These are phyloP conservation scores for Suillus subalutaceus DNA, from an alignment of 768 basidiomycete species.

Conservation along the genomic window DNA sequence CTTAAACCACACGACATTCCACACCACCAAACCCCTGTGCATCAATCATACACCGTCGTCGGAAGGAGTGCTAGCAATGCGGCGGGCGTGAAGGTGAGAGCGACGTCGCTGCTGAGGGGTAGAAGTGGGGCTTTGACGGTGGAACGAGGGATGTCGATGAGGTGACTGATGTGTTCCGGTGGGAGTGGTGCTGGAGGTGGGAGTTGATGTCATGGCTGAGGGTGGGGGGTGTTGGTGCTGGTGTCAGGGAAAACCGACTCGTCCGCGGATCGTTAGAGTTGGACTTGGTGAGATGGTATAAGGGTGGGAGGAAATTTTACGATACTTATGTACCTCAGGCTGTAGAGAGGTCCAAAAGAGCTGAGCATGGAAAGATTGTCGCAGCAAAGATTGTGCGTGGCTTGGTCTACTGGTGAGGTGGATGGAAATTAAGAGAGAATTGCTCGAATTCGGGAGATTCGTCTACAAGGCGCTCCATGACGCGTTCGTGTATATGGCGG, in stretches of 20 bases:
- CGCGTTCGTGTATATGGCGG: slow-evolving; percentile 85
- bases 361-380: slow-evolving; percentile 89
- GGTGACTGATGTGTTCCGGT: neutral
- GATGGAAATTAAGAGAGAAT: slow-evolving; percentile 78
- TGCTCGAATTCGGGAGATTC: slow-evolving; percentile 76
- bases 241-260: slow-evolving; percentile 13
- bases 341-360: slow-evolving; percentile 81
- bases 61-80: no score
- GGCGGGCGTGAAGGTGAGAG: no score
- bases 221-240: neutral
- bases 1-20: no score
- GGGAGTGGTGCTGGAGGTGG: neutral
- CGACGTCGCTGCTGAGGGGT: no score
- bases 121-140: no score
- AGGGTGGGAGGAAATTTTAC: neutral
- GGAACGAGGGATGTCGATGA: no score
- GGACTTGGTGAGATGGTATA: neutral
- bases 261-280: neutral
- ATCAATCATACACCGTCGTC: no score
- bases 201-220: neutral
- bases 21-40: no score
- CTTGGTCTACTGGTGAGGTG: slow-evolving; percentile 86
- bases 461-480: slow-evolving; percentile 81
- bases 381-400: slow-evolving; percentile 88
- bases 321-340: neutral